Percentiles rank a stretch among this genome's conserved stretches.
phyloP scores from a whole-genome alignment of 2,329 filamentous ascomycete species.

The Herpotrichia juniperi region DNA sequence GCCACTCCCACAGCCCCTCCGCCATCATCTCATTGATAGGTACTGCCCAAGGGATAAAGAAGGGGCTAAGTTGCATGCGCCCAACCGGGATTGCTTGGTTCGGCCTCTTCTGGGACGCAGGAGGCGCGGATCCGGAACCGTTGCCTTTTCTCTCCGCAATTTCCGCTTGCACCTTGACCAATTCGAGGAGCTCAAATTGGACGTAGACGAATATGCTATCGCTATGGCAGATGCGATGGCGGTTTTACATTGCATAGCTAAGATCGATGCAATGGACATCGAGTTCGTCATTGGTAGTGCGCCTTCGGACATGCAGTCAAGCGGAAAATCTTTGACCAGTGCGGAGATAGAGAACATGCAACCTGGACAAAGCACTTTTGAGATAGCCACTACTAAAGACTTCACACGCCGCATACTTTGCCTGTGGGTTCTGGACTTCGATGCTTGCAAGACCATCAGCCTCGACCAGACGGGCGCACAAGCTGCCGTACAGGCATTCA shows the following conservation, averaged over 20 bases:
- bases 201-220: neutral
- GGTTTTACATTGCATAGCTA: neutral
- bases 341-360: slow-evolving; percentile 2
- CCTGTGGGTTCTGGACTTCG: slow-evolving; percentile 1
- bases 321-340: slow-evolving; percentile 2
- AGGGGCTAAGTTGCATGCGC: neutral
- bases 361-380: slow-evolving; percentile 1
- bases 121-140: neutral
- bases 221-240: slow-evolving; percentile 3
- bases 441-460: slow-evolving; percentile 2
- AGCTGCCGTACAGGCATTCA: slow-evolving; percentile 4
- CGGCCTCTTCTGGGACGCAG: neutral
- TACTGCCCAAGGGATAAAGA: slow-evolving; percentile 11
- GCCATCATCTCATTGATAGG: slow-evolving; percentile 25
- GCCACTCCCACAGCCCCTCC: neutral
- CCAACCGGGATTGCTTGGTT: slow-evolving; percentile 4
- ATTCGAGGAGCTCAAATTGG: slow-evolving; percentile 2
- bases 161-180: slow-evolving; percentile 6
- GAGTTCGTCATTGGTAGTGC: slow-evolving; percentile 18
- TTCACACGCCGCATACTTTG: slow-evolving; percentile 2
- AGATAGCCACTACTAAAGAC: neutral
- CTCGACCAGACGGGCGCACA: slow-evolving; percentile 1
- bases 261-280: slow-evolving; percentile 45
- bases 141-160: neutral
- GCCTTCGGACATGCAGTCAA: slow-evolving; percentile 1